Base-by-base conservation (phyloP, 805 yeast species). In the Kuraishia hungarica region DNA sequence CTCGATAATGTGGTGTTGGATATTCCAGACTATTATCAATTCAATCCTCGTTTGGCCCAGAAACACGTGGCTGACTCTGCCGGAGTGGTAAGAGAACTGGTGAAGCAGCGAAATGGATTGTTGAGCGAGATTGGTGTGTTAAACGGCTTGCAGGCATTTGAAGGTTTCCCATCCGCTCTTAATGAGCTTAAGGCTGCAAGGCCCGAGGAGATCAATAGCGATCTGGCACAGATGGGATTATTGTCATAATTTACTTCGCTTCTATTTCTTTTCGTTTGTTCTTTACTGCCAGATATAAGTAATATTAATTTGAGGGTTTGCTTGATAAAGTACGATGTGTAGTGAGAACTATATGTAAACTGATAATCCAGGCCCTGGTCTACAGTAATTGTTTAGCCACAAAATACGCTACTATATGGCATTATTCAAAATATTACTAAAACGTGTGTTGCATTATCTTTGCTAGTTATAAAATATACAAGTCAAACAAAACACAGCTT, bases 131-230 rank as follows among this genome's bases (percentile, higher is more conserved):
- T 92, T 50, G 85, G 94, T 50, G 74, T 80, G 26, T 72, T 92
- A 58, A 78, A 81, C 53, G 94, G 94, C 2, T 69, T 92, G 52
- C 72, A 82, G 43, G 76, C 79, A 60, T 83, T 80, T 64, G 82
- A 81, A 62, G 90, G 94, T 2, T 83, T 91, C 64, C 97, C 98
- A 1, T 83, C 86, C 26, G 91, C 96, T 1, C 93, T 82, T 39
- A 66, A 93, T 46, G 76, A 78, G 35, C 71, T 94, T 56, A 75
- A 76, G 47, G 71, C 82, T 3, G 86, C 92, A 48, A 74, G 83
- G 21, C 82, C 80, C 20, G 84, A 83, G n/a, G 97, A 93, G 67
- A 75, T 86, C 13, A 74, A 77, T 47, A 86, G 83, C 22, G 98
- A 94, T 67, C 70, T 94, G 54, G 74, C 67, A 58, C 86, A 83